phyloP scores from a whole-genome alignment of 2,329 filamentous ascomycete species.

The Escovopsis weberi region DNA sequence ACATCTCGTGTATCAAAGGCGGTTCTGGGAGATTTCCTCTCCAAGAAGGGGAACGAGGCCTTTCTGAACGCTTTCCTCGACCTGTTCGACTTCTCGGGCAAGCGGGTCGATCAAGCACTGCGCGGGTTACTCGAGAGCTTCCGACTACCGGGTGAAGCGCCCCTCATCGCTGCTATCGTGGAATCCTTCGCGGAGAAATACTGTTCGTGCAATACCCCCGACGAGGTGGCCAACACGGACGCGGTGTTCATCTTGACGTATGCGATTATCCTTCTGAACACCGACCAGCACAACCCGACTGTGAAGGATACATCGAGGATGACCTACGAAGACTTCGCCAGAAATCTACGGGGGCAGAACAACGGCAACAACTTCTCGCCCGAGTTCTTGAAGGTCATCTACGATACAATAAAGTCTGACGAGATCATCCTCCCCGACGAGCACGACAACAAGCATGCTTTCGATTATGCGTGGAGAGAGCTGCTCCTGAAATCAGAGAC shows the following conservation, averaged over 20 bases:
- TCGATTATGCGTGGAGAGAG: slow-evolving; percentile 97
- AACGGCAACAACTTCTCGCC: slow-evolving; percentile 68
- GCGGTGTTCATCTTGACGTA: slow-evolving; percentile 84
- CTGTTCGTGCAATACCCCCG: slow-evolving; percentile 51
- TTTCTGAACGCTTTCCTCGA: slow-evolving; percentile 74
- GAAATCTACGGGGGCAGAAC: slow-evolving; percentile 85
- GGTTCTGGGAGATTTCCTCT: slow-evolving; percentile 79
- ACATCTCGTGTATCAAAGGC: slow-evolving; percentile 84
- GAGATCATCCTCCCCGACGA: slow-evolving; percentile 97
- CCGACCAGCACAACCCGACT: slow-evolving; percentile 92
- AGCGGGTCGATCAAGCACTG: slow-evolving; percentile 81
- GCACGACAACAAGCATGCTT: slow-evolving; percentile 90
- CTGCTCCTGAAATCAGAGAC: slow-evolving; percentile 71
- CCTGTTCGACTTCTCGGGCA: slow-evolving; percentile 75
- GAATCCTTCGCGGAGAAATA: slow-evolving; percentile 80
- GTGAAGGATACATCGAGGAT: slow-evolving; percentile 68
- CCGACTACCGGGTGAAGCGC: slow-evolving; percentile 82
- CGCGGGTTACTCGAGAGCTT: slow-evolving; percentile 81
- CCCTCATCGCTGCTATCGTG: slow-evolving; percentile 85
- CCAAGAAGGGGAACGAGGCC: slow-evolving; percentile 78
- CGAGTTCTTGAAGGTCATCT: slow-evolving; percentile 76
- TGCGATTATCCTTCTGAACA: slow-evolving; percentile 95
- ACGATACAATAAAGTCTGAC: slow-evolving; percentile 76
- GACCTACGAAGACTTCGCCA: slow-evolving; percentile 67
- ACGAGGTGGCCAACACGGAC: slow-evolving; percentile 71